Conservation (phyloP, 176 grass and related monocot genomes). For the Ampelocalamus luodianensis region DNA sequence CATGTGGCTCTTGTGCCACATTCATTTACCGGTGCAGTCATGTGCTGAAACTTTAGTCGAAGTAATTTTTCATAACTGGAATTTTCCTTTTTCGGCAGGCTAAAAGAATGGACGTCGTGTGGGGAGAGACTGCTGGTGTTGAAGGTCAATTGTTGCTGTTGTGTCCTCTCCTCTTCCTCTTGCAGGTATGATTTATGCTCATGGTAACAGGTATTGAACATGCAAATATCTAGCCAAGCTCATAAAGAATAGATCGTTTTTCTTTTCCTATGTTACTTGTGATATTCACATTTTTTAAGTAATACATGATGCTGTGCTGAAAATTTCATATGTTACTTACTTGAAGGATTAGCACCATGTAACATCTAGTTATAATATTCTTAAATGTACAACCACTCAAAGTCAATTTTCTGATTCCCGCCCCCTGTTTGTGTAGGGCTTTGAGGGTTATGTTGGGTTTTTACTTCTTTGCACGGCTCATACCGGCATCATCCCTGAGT, state of each 20-base stretch:
- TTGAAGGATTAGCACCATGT: background rate
- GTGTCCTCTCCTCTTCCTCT: conserved; percentile 83
- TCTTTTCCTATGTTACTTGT: background rate
- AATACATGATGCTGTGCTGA: background rate
- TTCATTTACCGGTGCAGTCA: conserved; percentile 1
- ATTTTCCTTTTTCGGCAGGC: conserved; percentile 57
- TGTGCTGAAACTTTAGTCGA: conserved; percentile 10
- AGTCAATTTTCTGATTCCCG: background rate
- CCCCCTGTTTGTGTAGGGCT: conserved; percentile 59
- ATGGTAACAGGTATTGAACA: conserved; percentile 1
- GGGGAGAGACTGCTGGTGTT: conserved; percentile 99
- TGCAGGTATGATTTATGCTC: conserved; percentile 70
- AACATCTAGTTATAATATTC: conserved; percentile 15
- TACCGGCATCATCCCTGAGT: conserved; percentile 66
- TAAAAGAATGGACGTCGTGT: conserved; percentile 98
- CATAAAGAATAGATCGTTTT: conserved; percentile 2
- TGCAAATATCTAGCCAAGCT: conserved; percentile 24
- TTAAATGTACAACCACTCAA: background rate
- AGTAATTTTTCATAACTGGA: background rate
- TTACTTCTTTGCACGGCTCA: conserved; percentile 83
- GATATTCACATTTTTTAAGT: background rate
- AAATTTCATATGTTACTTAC: conserved; percentile 4
- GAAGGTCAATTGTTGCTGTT: conserved; percentile 94
- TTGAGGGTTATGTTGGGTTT: conserved; percentile 85
- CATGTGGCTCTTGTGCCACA: conserved; percentile 21